Base-by-base conservation (phyloP, 108 stramenopile genomes). In the Conticribra weissflogii region DNA sequence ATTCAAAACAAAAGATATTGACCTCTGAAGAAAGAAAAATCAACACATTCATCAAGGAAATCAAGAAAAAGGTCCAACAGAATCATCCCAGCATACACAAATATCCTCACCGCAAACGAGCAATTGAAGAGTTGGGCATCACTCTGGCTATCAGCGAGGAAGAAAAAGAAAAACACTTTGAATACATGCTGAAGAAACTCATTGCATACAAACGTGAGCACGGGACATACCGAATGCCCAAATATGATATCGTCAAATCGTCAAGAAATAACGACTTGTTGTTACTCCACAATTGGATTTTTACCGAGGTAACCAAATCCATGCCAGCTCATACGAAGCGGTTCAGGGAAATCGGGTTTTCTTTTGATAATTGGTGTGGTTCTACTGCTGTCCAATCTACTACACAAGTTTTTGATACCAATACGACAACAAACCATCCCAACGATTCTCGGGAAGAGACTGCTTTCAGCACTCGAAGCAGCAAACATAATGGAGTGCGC, bases 271-370 rank as follows among this genome's bases (percentile, higher is more conserved):
- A 71, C 15, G 69, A 71, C 2, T 29, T 60, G 15, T 29, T 60
- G 8, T 16, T 36, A 29, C 49, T 71, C 21, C 69, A 71, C 59
- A 59, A 71, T 52, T 71, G 69, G 69, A 32, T 71, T 19, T 71
- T 60, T 30, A 71, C 48, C 25, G 56, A 71, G 19, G 59, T 71
- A 2, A 45, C 58, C 49, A 19, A 60, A 59, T 41, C 69, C 57
- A 44, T 48, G 59, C 29, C 58, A 4, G 23, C 49, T 48, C 32
- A 60, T 3, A 56, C 50, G 12, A 59, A 49, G 24, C 58, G 69
- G 8, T 59, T 71, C 18, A 32, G 51, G 34, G 69, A 71, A 36
- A 29, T 61, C 34, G 69, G 58, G 8, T 69, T 69, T 46, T 59
- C 68, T 8, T 69, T 69, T 32, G 68, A 69, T 28, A 9, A 36